Conservation (phyloP, 2,329 filamentous ascomycete species). For the Colletotrichum destructivum region DNA sequence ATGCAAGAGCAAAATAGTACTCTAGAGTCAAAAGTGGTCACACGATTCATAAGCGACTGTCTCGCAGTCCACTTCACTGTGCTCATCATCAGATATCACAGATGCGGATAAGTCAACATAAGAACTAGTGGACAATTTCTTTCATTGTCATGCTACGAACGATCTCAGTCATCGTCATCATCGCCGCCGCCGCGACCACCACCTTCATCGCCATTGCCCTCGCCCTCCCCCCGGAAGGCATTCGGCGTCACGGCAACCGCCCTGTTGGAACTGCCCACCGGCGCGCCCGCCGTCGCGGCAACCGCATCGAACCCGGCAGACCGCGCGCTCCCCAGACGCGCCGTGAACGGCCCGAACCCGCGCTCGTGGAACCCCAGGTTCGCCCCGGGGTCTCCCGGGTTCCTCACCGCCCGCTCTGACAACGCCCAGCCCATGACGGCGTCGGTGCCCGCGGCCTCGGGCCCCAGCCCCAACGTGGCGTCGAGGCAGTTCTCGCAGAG, state of each 20-base stretch:
- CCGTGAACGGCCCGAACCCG: slow-evolving; percentile 50
- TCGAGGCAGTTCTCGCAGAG: slow-evolving; percentile 58
- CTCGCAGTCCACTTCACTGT: no score
- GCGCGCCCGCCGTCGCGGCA: slow-evolving; percentile 56
- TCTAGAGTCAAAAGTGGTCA: no score
- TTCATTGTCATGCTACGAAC: no score
- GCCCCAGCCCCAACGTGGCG: slow-evolving; percentile 47
- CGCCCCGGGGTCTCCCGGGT: slow-evolving; percentile 45
- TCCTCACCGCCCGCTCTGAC: slow-evolving; percentile 45
- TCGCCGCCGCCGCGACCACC: slow-evolving; percentile 47
- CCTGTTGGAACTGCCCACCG: slow-evolving; percentile 46
- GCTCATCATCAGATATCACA: no score
- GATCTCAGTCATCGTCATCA: slow-evolving; percentile 36
- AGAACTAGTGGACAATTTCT: no score
- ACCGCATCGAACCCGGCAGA: slow-evolving; percentile 55
- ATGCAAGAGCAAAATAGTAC: no score
- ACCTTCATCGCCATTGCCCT: slow-evolving; percentile 32
- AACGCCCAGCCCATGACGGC: slow-evolving; percentile 57
- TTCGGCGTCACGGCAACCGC: slow-evolving; percentile 41
- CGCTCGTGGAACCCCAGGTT: slow-evolving; percentile 51
- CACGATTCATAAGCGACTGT: no score
- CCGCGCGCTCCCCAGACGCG: slow-evolving; percentile 53
- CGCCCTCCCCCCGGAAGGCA: slow-evolving; percentile 42
- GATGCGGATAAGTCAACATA: no score
- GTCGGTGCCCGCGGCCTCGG: slow-evolving; percentile 44